Conservation (phyloP, 2,329 filamentous ascomycete genomes). For the Exophiala alcalophila region DNA sequence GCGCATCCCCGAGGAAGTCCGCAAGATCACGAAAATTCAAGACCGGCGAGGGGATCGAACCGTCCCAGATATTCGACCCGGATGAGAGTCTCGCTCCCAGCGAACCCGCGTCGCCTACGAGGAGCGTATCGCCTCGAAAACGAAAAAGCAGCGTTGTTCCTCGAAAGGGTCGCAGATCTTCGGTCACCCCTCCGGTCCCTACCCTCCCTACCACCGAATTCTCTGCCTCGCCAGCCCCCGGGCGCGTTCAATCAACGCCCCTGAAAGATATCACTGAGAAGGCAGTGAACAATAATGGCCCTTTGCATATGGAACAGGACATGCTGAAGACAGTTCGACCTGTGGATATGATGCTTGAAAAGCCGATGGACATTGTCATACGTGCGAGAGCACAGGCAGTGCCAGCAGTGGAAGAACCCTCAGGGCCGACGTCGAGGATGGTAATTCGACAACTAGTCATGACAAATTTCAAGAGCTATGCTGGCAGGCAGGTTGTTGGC, state of each 20-base stretch:
- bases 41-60: conserved; percentile 54
- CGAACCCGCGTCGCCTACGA: conserved; percentile 54
- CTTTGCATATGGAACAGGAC: conserved; percentile 43
- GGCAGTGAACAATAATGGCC: conserved; percentile 61
- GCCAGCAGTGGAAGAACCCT: conserved; percentile 66
- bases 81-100: conserved; percentile 49
- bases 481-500: conserved; percentile 88
- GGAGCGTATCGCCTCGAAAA: conserved; percentile 59
- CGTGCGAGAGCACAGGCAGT: conserved; percentile 68
- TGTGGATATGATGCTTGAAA: conserved; percentile 75
- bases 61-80: conserved; percentile 59
- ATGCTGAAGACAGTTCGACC: conserved; percentile 69
- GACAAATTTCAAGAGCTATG: conserved; percentile 99
- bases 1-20: conserved; percentile 38
- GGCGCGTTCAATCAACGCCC: conserved; percentile 55
- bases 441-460: conserved; percentile 90
- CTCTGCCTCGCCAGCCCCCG: conserved; percentile 57
- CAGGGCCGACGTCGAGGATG: conserved; percentile 76
- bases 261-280: conserved; percentile 71
- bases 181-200: conserved; percentile 34
- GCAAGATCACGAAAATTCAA: conserved; percentile 45
- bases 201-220: conserved; percentile 47
- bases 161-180: conserved; percentile 42
- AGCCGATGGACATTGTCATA: conserved; percentile 88
- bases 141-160: conserved; percentile 58